phyloP scores from a whole-genome alignment of 2,329 filamentous ascomycete species.

The Didymella segeticola region DNA sequence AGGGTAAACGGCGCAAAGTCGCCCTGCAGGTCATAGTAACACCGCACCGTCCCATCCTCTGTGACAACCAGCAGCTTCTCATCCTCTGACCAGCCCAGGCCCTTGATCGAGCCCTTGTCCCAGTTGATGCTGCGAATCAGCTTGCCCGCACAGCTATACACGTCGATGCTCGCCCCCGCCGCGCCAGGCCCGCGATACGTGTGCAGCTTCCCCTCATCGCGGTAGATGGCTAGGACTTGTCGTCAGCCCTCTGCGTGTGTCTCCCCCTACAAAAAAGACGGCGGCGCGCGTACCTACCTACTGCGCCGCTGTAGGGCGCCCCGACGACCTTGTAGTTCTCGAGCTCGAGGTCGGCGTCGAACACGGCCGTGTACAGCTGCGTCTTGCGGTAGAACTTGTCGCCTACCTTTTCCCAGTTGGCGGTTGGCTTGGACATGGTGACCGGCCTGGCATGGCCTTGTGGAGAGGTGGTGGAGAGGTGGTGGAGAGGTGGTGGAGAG shows the following conservation, averaged over 20 bases:
- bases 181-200: slow-evolving; percentile 75
- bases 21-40: slow-evolving; percentile 88
- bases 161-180: slow-evolving; percentile 84
- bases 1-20: slow-evolving; percentile 95
- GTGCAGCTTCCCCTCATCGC: slow-evolving; percentile 84
- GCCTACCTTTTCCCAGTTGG: slow-evolving; percentile 93
- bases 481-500: too few relatives aligned
- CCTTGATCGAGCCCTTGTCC: slow-evolving; percentile 88
- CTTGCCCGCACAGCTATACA: slow-evolving; percentile 93
- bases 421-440: slow-evolving; percentile 68
- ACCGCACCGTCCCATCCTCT: slow-evolving; percentile 86
- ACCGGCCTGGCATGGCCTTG: slow-evolving; percentile 26
- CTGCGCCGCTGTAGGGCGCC: slow-evolving; percentile 89
- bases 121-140: slow-evolving; percentile 82
- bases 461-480: too few relatives aligned
- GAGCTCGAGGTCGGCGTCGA: slow-evolving; percentile 90
- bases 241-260: too few relatives aligned
- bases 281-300: slow-evolving; percentile 66
- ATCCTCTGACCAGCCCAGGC: slow-evolving; percentile 94
- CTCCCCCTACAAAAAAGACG: too few relatives aligned
- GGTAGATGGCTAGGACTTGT: slow-evolving; percentile 76
- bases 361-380: slow-evolving; percentile 90
- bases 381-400: slow-evolving; percentile 95
- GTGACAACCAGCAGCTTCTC: slow-evolving; percentile 90
- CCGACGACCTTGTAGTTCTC: slow-evolving; percentile 93